Conservation (phyloP, 768 basidiomycete species). For the Termitomyces eurrhizus region DNA sequence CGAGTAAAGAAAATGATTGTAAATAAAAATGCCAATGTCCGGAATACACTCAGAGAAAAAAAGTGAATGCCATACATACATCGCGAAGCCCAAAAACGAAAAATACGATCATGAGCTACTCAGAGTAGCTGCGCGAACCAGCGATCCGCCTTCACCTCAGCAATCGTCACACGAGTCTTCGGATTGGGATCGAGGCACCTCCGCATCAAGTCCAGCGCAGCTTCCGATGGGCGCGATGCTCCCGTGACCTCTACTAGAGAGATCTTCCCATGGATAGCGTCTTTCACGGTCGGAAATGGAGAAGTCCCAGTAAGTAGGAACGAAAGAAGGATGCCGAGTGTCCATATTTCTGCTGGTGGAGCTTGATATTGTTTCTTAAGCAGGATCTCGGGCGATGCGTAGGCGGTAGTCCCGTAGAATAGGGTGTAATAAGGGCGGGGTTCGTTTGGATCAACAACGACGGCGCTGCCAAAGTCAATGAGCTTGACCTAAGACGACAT, state of each 20-base stretch:
- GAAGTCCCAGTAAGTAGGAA: slow-evolving; percentile 91
- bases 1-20: not conserved
- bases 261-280: slow-evolving; percentile 67
- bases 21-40: not conserved
- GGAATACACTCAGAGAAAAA: not conserved
- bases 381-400: slow-evolving; percentile 93
- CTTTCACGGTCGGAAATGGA: slow-evolving; percentile 86
- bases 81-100: not conserved
- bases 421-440: slow-evolving; percentile 66
- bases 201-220: slow-evolving; percentile 59
- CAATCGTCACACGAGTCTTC: slow-evolving; percentile 71
- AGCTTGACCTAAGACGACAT: slow-evolving; percentile 67
- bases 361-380: slow-evolving; percentile 87
- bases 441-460: slow-evolving; percentile 59
- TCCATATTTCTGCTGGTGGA: slow-evolving; percentile 95
- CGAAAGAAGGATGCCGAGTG: slow-evolving; percentile 90
- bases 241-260: slow-evolving; percentile 41
- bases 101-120: not conserved
- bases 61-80: not conserved
- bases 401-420: slow-evolving; percentile 94
- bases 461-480: slow-evolving; percentile 93
- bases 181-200: slow-evolving; percentile 87
- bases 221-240: slow-evolving; percentile 33
- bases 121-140: slow-evolving; percentile 52
- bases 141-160: slow-evolving; percentile 76